Percentiles rank a stretch among this genome's conserved stretches.
phyloP scores from a whole-genome alignment of 148 eudicot genomes.

The Arbutus unedo region DNA sequence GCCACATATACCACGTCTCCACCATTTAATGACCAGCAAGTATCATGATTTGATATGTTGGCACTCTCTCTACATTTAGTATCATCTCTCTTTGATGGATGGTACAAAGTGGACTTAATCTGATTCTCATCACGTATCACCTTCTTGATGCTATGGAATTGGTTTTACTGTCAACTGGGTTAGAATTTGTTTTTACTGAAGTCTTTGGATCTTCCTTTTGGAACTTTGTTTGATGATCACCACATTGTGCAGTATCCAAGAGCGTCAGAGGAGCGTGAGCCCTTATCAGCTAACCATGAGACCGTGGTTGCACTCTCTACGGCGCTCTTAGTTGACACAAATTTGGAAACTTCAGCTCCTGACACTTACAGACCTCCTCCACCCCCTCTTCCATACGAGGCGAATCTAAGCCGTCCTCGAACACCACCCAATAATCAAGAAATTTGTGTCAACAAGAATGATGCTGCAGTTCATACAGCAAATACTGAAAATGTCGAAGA shows the following conservation, averaged over 20 bases:
- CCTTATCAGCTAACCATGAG: slow-evolving; percentile 55
- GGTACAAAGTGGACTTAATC: slow-evolving; percentile 4
- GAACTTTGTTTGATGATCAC: not conserved
- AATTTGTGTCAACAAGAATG: slow-evolving; percentile 34
- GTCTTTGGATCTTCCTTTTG: not conserved
- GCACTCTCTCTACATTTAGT: not conserved
- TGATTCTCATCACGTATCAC: not conserved
- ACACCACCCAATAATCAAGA: slow-evolving; percentile 35
- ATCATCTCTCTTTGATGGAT: not conserved
- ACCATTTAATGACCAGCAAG: not conserved
- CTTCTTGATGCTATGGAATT: not conserved
- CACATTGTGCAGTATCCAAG: slow-evolving; percentile 57
- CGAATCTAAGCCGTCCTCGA: slow-evolving; percentile 43
- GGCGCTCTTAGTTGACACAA: slow-evolving; percentile 71
- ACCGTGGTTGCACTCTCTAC: slow-evolving; percentile 44
- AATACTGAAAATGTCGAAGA: slow-evolving; percentile 33
- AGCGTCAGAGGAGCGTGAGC: slow-evolving; percentile 63
- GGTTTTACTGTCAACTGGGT: not conserved
- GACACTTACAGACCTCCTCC: slow-evolving; percentile 82
- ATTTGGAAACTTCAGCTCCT: slow-evolving; percentile 69
- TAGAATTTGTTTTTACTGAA: not conserved
- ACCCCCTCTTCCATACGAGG: slow-evolving; percentile 64
- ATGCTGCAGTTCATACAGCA: slow-evolving; percentile 27
- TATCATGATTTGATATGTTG: not conserved
- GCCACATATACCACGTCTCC: not conserved